phyloP scores from a whole-genome alignment of 1,284 basidiomycete genomes.

The Mycosarcoma mackinlayi region DNA sequence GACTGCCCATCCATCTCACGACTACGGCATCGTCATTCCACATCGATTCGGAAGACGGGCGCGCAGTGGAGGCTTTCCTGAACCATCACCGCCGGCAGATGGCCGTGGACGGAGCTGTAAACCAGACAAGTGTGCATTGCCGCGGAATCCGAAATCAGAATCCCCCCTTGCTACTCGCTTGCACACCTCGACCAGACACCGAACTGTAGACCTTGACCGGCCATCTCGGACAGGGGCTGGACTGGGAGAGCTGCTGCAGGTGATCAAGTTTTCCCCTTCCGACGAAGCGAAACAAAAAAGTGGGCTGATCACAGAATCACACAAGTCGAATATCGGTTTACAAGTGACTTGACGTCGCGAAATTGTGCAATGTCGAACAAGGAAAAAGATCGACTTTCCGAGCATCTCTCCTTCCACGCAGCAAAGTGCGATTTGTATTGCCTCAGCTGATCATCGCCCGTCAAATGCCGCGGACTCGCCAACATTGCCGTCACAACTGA shows the following conservation, averaged over 20 bases:
- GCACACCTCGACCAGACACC: not conserved
- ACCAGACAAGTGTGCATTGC: constrained; percentile 4
- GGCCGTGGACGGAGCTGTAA: not conserved
- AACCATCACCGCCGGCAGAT: not conserved
- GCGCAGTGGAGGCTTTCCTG: not conserved
- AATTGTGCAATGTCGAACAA: too few species aligned
- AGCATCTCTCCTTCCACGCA: too few species aligned
- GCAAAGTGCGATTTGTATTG: too few species aligned
- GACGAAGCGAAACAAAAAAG: constrained; percentile 1
- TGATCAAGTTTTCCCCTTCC: too few species aligned
- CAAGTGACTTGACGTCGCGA: too few species aligned
- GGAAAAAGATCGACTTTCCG: not conserved
- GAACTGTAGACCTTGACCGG: not conserved
- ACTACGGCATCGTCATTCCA: not conserved
- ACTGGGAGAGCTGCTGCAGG: too few species aligned
- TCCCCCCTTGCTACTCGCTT: not conserved
- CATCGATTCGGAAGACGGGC: not conserved
- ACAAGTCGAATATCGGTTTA: not conserved
- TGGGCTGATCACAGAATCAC: constrained; percentile 5
- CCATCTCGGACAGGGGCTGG: too few species aligned
- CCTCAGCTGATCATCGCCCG: not conserved
- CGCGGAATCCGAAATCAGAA: not conserved
- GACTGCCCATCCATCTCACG: too few species aligned
- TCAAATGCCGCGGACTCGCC: constrained; percentile 1
- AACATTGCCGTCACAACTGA: not conserved